Conservation (phyloP, 2,329 filamentous ascomycete species). For the Exserohilum turcica region DNA sequence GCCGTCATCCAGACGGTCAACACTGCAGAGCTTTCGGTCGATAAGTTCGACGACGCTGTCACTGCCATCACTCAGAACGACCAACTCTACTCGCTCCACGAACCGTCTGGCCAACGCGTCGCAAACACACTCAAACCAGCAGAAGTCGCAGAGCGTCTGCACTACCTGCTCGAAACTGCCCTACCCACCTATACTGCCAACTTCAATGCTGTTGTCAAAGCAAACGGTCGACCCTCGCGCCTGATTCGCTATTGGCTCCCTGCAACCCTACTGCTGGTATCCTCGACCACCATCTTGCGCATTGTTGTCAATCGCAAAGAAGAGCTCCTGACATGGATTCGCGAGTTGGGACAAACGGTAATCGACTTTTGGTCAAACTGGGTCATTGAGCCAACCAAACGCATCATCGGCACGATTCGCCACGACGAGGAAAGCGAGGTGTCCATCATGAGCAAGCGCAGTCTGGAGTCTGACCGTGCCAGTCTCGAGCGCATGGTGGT, state of each 20-base stretch:
- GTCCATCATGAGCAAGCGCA: slow-evolving; percentile 93
- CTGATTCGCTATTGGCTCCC: slow-evolving; percentile 90
- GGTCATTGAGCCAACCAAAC: slow-evolving; percentile 84
- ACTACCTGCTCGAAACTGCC: slow-evolving; percentile 69
- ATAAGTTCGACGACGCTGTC: slow-evolving; percentile 62
- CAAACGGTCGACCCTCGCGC: slow-evolving; percentile 76
- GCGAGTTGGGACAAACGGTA: slow-evolving; percentile 75
- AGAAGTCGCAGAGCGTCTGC: slow-evolving; percentile 69
- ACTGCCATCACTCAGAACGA: slow-evolving; percentile 61
- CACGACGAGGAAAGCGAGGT: slow-evolving; percentile 93
- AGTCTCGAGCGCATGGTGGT: slow-evolving; percentile 98
- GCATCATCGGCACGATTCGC: slow-evolving; percentile 87
- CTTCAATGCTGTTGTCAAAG: slow-evolving; percentile 60
- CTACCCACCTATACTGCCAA: slow-evolving; percentile 69
- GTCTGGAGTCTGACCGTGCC: slow-evolving; percentile 84
- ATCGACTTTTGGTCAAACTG: slow-evolving; percentile 96
- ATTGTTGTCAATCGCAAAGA: slow-evolving; percentile 75
- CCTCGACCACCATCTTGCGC: slow-evolving; percentile 83
- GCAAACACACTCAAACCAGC: slow-evolving; percentile 50
- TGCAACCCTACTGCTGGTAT: slow-evolving; percentile 68
- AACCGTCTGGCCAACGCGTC: slow-evolving; percentile 43
- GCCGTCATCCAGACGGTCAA: slow-evolving; percentile 77
- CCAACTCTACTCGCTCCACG: slow-evolving; percentile 52
- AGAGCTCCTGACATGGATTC: slow-evolving; percentile 79
- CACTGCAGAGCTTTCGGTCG: slow-evolving; percentile 60